Conservation (phyloP, 768 basidiomycete genomes). For the Mycena galericulata region DNA sequence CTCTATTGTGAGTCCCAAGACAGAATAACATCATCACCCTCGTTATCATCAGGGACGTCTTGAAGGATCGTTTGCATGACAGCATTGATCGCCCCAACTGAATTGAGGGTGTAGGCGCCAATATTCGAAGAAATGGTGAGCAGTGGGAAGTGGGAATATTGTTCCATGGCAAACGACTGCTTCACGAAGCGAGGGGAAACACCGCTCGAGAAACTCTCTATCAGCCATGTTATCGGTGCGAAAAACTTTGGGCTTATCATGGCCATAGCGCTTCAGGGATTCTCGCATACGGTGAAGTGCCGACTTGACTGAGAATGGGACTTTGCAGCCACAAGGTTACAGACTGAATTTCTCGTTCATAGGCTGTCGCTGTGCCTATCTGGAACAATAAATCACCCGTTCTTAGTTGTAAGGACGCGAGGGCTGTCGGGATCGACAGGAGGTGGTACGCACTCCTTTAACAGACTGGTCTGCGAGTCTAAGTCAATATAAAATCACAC, state of each 20-base stretch:
- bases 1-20: conserved; percentile 8
- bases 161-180: conserved; percentile 39
- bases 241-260: conserved; percentile 8
- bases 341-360: no score
- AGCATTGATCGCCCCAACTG: background rate
- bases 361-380: no score
- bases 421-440: no score
- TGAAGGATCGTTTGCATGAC: background rate
- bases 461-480: no score
- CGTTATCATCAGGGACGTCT: background rate
- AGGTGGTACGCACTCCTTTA: no score
- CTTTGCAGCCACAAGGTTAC: conserved; percentile 47
- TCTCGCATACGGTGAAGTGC: background rate
- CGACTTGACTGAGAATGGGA: conserved; percentile 33
- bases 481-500: no score
- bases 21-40: background rate
- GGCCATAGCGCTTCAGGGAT: conserved; percentile 14
- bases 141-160: conserved; percentile 34
- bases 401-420: no score
- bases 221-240: conserved; percentile 33
- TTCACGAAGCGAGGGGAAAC: conserved; percentile 37
- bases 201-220: conserved; percentile 6
- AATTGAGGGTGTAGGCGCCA: background rate
- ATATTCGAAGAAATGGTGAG: background rate
- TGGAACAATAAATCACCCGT: no score